phyloP scores from a whole-genome alignment of 495 filamentous ascomycete genomes.

The Penicillium paxilli region DNA sequence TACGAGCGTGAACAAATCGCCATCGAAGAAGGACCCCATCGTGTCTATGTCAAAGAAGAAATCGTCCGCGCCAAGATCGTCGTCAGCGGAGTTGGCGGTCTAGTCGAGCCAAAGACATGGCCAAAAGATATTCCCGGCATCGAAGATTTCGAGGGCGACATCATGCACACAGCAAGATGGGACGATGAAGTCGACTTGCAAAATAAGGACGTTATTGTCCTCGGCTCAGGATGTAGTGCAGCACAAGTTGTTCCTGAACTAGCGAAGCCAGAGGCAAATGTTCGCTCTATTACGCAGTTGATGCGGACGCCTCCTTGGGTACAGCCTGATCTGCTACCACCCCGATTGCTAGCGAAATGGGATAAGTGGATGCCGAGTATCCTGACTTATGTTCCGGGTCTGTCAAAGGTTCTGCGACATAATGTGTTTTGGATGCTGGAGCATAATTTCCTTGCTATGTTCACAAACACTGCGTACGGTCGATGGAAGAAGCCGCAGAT shows the following conservation, averaged over 20 bases:
- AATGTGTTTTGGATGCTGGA: conserved; percentile 39
- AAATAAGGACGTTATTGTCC: conserved; percentile 56
- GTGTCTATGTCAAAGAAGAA: conserved; percentile 43
- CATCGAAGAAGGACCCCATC: conserved; percentile 32
- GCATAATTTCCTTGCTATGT: conserved; percentile 33
- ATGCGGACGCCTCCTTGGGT: conserved; percentile 68
- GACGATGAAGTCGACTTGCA: conserved; percentile 41
- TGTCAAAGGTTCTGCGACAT: conserved; percentile 31
- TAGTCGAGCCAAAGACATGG: conserved; percentile 52
- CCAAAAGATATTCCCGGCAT: conserved; percentile 53
- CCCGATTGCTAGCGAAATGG: conserved; percentile 25
- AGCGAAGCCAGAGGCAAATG: conserved; percentile 38
- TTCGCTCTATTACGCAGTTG: conserved; percentile 60
- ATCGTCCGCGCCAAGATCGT: conserved; percentile 56
- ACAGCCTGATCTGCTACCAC: conserved; percentile 22
- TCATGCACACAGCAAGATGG: conserved; percentile 64
- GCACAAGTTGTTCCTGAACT: conserved; percentile 47
- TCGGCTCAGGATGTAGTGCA: conserved; percentile 63
- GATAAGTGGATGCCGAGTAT: conserved; percentile 41
- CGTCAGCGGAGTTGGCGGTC: conserved; percentile 54
- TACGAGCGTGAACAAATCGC: conserved; percentile 31
- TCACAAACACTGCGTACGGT: conserved; percentile 26
- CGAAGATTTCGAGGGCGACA: conserved; percentile 52
- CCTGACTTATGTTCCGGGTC: conserved; percentile 45
- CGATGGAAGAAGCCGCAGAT: conserved; percentile 25